Base-by-base conservation (phyloP, 176 grass and related monocot genomes). In the Triticum timopheevii region DNA sequence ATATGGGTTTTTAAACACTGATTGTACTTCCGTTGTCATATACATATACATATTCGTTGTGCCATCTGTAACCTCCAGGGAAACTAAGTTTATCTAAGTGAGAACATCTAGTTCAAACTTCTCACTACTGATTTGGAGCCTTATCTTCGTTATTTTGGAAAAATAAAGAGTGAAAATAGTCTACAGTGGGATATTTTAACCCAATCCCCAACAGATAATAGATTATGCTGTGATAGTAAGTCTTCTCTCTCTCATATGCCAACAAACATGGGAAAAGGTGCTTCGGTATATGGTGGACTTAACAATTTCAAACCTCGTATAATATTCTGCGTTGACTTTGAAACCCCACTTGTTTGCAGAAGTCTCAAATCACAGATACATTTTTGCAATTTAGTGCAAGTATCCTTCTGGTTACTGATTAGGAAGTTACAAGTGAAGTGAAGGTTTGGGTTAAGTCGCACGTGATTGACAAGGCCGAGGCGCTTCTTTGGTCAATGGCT, bases 311-410 rank as follows among this genome's bases (percentile, higher is more conserved):
- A 77, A 42, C 58, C 35, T 19, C 35, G 10, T n/a, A 22, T 40
- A 42, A 25, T 23, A 40, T 79, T 79, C 63, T 38, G 3, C 36
- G n/a, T 35, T 20, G 8, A 30, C 30, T n/a, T 78, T 50, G 25
- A 22, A 61, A 78, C 20, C 10, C 19, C 36, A 38, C 36, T 80
- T 27, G n/a, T 64, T 80, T 80, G 58, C 13, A 27, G 12, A 63
- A 40, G 59, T 64, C 59, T 64, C 34, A 42, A 63, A 27, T 23
- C n/a, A 39, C 56, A 39, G n/a, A 42, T 65, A 16, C 30, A 45
- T 59, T 71, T 65, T 86, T 59, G 8, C 71, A 59, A 31, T 17
- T 77, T 76, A 58, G 7, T 76, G 38, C 76, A 81, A 65, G 50
- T 75, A 8, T 54, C 61, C 22, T 87, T 65, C 28, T 74, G 38